Percentiles rank a stretch among this genome's conserved stretches.
Conservation (phyloP, 805 yeast species). For the Cyberlindnera subsufficiens region DNA sequence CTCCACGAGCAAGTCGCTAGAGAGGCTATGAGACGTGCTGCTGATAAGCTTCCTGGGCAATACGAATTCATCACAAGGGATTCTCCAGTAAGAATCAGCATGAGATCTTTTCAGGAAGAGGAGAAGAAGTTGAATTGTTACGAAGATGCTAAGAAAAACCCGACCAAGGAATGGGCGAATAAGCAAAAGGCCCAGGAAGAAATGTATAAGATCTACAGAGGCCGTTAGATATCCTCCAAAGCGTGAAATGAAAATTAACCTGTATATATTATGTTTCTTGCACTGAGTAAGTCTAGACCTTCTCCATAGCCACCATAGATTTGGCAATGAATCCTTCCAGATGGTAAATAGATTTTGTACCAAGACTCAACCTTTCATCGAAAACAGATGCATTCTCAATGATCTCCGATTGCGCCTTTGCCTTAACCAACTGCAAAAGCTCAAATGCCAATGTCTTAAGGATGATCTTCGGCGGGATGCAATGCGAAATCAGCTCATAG, state of each 20-base stretch:
- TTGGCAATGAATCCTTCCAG: constrained; percentile 90
- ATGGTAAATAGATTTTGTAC: constrained; percentile 88
- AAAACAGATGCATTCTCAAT: constrained; percentile 57
- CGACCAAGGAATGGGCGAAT: constrained; percentile 60
- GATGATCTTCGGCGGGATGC: constrained; percentile 85
- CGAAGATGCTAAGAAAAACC: constrained; percentile 48
- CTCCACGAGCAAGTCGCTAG: constrained; percentile 87
- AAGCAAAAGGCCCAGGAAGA: constrained; percentile 42
- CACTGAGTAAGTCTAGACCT: constrained; percentile 2
- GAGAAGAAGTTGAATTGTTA: constrained; percentile 46
- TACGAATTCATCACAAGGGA: constrained; percentile 74
- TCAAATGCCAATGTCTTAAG: constrained; percentile 55
- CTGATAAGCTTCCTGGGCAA: constrained; percentile 86
- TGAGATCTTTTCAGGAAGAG: constrained; percentile 43
- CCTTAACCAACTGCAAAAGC: constrained; percentile 29
- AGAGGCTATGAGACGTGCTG: constrained; percentile 86
- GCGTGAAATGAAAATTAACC: background rate
- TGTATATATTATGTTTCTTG: constrained; percentile 6
- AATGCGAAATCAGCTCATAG: constrained; percentile 85
- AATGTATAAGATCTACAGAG: constrained; percentile 54
- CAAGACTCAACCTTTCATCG: constrained; percentile 84
- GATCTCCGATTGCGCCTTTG: constrained; percentile 35
- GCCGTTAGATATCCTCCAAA: constrained; percentile 36
- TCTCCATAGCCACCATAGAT: constrained; percentile 72
- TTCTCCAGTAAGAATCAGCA: constrained; percentile 66